Evolutionary conservation across 139 green algal species (phyloP), one percentile per base, ranked within the genome.

Genomic region (Astrephomene gubernaculifera): DNA sequence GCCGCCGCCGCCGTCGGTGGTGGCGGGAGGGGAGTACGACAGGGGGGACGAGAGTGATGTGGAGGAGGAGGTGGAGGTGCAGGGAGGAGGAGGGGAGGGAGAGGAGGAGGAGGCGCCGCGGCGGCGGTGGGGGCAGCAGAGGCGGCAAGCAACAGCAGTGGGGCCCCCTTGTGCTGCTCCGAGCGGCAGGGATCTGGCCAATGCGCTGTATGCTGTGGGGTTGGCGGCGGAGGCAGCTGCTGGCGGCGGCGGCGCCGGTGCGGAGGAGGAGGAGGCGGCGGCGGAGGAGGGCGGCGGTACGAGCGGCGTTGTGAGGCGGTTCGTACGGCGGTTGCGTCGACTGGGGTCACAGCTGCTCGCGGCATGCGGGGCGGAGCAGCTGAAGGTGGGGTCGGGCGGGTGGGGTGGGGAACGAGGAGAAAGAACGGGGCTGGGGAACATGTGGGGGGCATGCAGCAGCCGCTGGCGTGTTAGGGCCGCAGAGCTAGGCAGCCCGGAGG

Each of bases 151-250:
- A n/a, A n/a, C n/a, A n/a, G n/a, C n/a, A n/a, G n/a, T n/a, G n/a
- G n/a, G n/a, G n/a, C n/a, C n/a, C n/a, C 22, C 57, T 21, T 7
- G n/a, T 41, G 63, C 43, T 44, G 70, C 70, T 27, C 24, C 61
- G 36, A 60, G n/a, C 21, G 76, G 76, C 0, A 57, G 76, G 60
- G 76, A 83, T 41, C 39, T 83, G 60, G 61, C 35, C 14, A 83
- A 83, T 4, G 76, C 76, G 27, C 35, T 83, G 14, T 83, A 83
- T 17, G 76, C 76, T 0, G 5, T 83, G 14, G 76, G 60, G 4
- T 9, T 83, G 52, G 76, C 76, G 27, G 57, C 76, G 12, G 60
- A 43, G 2, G 70, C 27, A 43, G 70, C 25, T 44, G 45, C 43
- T 1, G 25, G 70, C 27, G 29, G 76, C 27, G 39, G 41, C 38